A percentile compares a stretch with the other conserved stretches of the same genome.
These are phyloP conservation scores for Sechiopsis laciniata DNA, from an alignment of 306 rosid genomes.

Conservation along the genomic window DNA sequence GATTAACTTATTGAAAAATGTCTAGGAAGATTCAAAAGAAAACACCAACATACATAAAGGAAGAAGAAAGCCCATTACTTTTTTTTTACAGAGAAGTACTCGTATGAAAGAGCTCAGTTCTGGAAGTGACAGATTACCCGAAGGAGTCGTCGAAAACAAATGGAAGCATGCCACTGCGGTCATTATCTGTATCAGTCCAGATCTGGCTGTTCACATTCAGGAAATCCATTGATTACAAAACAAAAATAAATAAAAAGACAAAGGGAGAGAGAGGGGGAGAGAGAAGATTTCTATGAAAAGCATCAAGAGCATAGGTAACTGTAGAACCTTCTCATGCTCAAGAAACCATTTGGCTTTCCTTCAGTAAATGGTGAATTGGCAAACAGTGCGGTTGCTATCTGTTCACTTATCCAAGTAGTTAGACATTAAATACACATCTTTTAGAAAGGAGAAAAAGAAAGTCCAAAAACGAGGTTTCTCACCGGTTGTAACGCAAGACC, in stretches of 20 bases:
- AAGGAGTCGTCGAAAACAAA: neutral
- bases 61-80: neutral
- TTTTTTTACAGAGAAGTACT: neutral
- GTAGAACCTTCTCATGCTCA: constrained; percentile 85
- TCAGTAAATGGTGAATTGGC: constrained; percentile 96
- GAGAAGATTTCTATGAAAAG: neutral
- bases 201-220: neutral
- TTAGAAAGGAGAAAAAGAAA: constrained; percentile 8
- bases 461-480: constrained; percentile 31
- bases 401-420: constrained; percentile 36
- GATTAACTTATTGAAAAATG: neutral
- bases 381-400: constrained; percentile 97
- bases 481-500: constrained; percentile 97
- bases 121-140: neutral
- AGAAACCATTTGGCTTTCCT: constrained; percentile 90
- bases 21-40: neutral
- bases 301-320: neutral
- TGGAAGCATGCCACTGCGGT: neutral
- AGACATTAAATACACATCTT: constrained; percentile 24
- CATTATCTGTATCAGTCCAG: neutral
- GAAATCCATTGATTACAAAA: neutral
- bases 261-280: neutral
- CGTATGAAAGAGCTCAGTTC: neutral
- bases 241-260: too few species aligned
- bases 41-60: neutral